Conservation (phyloP, 139 green algal species). For the Coelastrella sp. region DNA sequence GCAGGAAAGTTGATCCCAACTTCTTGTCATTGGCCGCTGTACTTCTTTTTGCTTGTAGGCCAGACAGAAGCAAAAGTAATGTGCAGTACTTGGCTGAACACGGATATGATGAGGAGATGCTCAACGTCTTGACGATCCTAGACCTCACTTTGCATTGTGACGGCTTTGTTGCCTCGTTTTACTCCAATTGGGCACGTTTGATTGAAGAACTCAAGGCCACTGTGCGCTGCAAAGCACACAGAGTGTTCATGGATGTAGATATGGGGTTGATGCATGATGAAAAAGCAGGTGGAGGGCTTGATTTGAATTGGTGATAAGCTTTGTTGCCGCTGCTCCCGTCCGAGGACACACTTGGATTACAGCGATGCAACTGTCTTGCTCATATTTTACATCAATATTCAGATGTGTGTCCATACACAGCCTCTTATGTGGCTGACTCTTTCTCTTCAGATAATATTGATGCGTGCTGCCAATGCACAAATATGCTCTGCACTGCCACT, state of each 20-base stretch:
- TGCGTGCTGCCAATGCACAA: too few relatives aligned
- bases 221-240: slow-evolving; percentile 55
- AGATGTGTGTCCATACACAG: too few relatives aligned
- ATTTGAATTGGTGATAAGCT: slow-evolving; percentile 43
- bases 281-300: slow-evolving; percentile 13
- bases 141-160: slow-evolving; percentile 49
- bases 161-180: slow-evolving; percentile 54
- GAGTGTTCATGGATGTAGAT: slow-evolving; percentile 39
- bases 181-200: slow-evolving; percentile 58
- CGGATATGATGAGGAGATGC: slow-evolving; percentile 44
- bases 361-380: too few relatives aligned
- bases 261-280: slow-evolving; percentile 22
- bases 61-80: slow-evolving; percentile 20
- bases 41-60: neutral
- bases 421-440: too few relatives aligned
- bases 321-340: too few relatives aligned
- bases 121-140: slow-evolving; percentile 50
- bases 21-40: neutral
- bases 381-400: too few relatives aligned
- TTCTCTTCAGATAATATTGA: too few relatives aligned
- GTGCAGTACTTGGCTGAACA: slow-evolving; percentile 39
- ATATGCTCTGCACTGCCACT: too few relatives aligned
- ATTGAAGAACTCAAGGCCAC: slow-evolving; percentile 58
- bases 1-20: too few relatives aligned
- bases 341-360: too few relatives aligned